A percentile compares a stretch with the other conserved stretches of the same genome.
These are phyloP conservation scores for Craspedostauros australis DNA, from an alignment of 108 stramenopile genomes.

Conservation along the genomic window DNA sequence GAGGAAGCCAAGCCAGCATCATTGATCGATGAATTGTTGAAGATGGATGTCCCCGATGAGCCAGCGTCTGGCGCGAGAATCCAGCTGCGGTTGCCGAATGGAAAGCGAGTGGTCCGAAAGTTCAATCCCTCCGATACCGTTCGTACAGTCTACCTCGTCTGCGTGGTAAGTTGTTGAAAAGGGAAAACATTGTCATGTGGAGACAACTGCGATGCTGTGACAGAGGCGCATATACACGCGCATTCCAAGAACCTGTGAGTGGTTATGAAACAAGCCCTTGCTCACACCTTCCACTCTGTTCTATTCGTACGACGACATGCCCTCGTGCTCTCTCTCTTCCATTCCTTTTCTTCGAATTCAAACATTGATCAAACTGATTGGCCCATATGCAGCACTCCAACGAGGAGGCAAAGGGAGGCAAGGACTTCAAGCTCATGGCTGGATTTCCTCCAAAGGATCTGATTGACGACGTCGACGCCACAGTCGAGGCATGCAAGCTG, in stretches of 20 bases:
- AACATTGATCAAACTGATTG: neutral
- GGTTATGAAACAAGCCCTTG: too few species aligned
- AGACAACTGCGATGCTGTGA: neutral
- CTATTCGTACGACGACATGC: neutral
- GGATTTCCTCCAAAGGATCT: constrained; percentile 83
- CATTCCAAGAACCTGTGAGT: too few species aligned
- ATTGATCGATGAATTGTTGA: constrained; percentile 37
- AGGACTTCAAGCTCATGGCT: constrained; percentile 63
- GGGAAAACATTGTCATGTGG: neutral
- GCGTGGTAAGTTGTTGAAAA: constrained; percentile 43
- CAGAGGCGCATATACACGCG: too few species aligned
- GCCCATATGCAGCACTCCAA: constrained; percentile 30
- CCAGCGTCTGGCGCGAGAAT: constrained; percentile 57
- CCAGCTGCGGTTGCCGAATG: constrained; percentile 82
- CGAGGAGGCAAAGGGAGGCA: constrained; percentile 58
- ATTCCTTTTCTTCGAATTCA: constrained; percentile 3
- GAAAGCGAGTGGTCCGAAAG: constrained; percentile 65
- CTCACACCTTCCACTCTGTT: too few species aligned
- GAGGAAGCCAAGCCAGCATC: constrained; percentile 17
- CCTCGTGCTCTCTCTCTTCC: neutral
- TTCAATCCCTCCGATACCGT: constrained; percentile 47
- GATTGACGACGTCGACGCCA: constrained; percentile 39
- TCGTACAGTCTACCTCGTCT: constrained; percentile 65
- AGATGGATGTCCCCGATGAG: constrained; percentile 49
- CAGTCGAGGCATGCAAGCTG: constrained; percentile 56